phyloP scores from a whole-genome alignment of 164 flowering plant genomes.

The Nymphaea thermarum region DNA sequence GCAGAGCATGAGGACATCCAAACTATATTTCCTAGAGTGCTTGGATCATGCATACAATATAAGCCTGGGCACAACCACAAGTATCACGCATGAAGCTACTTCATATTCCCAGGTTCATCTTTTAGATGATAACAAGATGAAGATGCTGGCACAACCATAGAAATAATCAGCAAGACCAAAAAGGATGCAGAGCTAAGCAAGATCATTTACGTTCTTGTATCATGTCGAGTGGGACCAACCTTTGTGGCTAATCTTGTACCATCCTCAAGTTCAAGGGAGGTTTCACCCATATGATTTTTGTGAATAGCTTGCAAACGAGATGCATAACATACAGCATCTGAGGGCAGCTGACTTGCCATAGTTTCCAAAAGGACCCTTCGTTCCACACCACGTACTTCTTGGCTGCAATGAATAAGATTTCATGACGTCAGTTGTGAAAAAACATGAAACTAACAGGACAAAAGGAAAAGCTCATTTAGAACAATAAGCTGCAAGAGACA shows the following conservation, averaged over 20 bases:
- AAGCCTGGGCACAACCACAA: too few species aligned
- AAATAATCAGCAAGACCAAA: not conserved
- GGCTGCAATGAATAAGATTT: conserved; percentile 26
- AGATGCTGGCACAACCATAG: too few species aligned
- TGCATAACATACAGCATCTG: conserved; percentile 42
- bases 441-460: too few species aligned
- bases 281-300: conserved; percentile 27
- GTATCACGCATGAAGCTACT: not conserved
- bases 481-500: not conserved
- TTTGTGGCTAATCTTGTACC: conserved; percentile 51
- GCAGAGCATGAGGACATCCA: too few species aligned
- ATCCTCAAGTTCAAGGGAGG: conserved; percentile 45
- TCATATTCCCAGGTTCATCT: not conserved
- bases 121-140: too few species aligned
- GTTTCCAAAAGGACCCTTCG: conserved; percentile 69
- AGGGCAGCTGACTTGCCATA: conserved; percentile 62
- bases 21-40: too few species aligned
- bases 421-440: not conserved
- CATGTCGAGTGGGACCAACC: conserved; percentile 19
- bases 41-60: too few species aligned
- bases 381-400: conserved; percentile 94
- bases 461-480: not conserved
- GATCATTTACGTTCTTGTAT: not conserved
- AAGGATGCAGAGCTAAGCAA: not conserved
- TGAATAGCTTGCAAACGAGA: conserved; percentile 52